Percentiles rank a stretch among this genome's conserved stretches.
Conservation (phyloP, 2,329 filamentous ascomycete genomes). For the Sporothrix pallida region DNA sequence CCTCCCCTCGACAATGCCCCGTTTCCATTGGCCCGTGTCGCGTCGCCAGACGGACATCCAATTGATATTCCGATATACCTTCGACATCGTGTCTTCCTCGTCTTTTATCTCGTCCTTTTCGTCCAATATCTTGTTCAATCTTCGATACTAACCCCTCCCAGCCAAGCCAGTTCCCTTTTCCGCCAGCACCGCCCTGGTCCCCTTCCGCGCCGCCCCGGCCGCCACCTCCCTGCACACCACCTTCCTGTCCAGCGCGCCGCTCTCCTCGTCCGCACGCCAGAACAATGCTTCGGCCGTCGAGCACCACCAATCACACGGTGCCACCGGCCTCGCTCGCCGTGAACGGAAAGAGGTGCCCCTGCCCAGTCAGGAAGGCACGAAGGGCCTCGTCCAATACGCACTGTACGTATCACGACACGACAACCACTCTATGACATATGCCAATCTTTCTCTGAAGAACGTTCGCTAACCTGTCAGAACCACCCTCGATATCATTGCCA, state of each 20-base stretch:
- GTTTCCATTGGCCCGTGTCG: constrained; percentile 21
- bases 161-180: constrained; percentile 62
- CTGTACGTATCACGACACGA: constrained; percentile 64
- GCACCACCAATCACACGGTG: constrained; percentile 50
- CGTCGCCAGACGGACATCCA: not conserved
- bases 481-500: constrained; percentile 77
- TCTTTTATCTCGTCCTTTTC: not conserved
- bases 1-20: not conserved
- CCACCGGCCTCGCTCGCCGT: constrained; percentile 58
- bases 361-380: constrained; percentile 77
- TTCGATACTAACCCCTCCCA: constrained; percentile 44
- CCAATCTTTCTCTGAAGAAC: not conserved
- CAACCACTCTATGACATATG: not conserved
- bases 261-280: constrained; percentile 69
- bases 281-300: constrained; percentile 62
- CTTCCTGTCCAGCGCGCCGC: constrained; percentile 63
- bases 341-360: constrained; percentile 74
- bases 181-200: constrained; percentile 57
- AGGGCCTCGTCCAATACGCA: constrained; percentile 82
- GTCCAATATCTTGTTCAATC: not conserved
- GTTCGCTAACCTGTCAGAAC: constrained; percentile 57
- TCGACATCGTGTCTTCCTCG: not conserved
- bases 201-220: constrained; percentile 62
- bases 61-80: not conserved
- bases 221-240: constrained; percentile 51